These are phyloP conservation scores for Aspergillus melleus DNA, from an alignment of 2,329 filamentous ascomycete genomes.

Conservation along the genomic window DNA sequence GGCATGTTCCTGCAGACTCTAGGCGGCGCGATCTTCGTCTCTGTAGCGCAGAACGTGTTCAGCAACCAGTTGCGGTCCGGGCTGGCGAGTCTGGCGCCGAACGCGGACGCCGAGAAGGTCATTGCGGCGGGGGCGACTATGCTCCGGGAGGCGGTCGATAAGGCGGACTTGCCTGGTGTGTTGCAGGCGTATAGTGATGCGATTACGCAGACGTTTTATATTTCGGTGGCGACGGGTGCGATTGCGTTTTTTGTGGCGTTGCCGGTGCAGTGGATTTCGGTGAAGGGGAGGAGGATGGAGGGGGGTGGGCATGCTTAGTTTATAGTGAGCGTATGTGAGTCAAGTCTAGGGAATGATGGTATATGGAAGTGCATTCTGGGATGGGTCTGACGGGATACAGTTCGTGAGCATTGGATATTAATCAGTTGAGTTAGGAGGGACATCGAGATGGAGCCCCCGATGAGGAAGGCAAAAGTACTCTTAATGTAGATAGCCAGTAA, in stretches of 20 bases:
- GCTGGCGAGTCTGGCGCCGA: conserved; percentile 26
- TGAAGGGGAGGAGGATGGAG: conserved; percentile 36
- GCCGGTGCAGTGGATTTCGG: conserved; percentile 42
- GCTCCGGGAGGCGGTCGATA: conserved; percentile 31
- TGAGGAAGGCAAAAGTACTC: too few relatives aligned
- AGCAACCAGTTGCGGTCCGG: conserved; percentile 34
- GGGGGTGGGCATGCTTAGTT: conserved; percentile 18
- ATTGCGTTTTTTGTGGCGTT: conserved; percentile 34
- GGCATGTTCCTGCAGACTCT: conserved; percentile 40
- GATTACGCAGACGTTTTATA: conserved; percentile 40
- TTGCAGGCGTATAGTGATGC: conserved; percentile 39
- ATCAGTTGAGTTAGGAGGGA: too few relatives aligned
- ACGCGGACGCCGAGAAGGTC: conserved; percentile 27
- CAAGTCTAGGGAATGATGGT: too few relatives aligned
- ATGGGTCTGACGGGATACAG: too few relatives aligned
- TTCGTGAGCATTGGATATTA: too few relatives aligned
- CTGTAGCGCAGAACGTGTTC: conserved; percentile 41
- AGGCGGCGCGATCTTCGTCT: conserved; percentile 29
- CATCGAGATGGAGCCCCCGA: too few relatives aligned
- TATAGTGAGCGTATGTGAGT: too few relatives aligned
- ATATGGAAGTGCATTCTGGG: too few relatives aligned
- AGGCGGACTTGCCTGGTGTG: conserved; percentile 28
- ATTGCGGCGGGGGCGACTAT: conserved; percentile 39
- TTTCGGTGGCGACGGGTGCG: conserved; percentile 39
- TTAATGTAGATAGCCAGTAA: too few relatives aligned